These are phyloP conservation scores for Alternaria sp. DNA, from an alignment of 2,329 filamentous ascomycete genomes.

Conservation along the genomic window DNA sequence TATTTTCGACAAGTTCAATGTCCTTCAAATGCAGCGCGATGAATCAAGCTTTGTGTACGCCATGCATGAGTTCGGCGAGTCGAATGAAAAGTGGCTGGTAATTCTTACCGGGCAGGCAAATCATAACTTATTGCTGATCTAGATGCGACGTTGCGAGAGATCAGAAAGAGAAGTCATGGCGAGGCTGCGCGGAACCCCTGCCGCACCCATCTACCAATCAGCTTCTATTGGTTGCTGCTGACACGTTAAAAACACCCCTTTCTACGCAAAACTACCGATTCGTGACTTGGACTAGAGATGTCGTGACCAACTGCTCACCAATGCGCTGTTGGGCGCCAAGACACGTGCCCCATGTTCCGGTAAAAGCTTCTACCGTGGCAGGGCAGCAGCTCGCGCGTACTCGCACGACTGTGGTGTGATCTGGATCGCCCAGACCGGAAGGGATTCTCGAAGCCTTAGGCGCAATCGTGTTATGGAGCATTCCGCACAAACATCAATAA, in stretches of 20 bases:
- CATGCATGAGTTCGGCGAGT: not conserved
- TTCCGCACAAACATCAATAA: not conserved
- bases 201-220: not conserved
- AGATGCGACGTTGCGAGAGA: not conserved
- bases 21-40: not conserved
- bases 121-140: not conserved
- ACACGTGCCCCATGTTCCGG: not conserved
- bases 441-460: not conserved
- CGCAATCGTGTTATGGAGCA: not conserved
- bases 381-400: conserved; percentile 7
- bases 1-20: not conserved
- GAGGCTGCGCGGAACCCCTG: not conserved
- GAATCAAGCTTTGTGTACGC: not conserved
- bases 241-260: not conserved
- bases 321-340: not conserved
- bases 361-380: conserved; percentile 10
- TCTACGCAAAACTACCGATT: conserved; percentile 18
- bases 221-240: not conserved
- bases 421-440: not conserved
- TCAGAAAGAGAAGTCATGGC: not conserved
- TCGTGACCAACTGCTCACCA: conserved; percentile 29
- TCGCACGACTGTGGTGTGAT: conserved; percentile 39
- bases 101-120: not conserved
- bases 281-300: conserved; percentile 21
- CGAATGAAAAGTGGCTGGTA: too few relatives aligned